Evolutionary conservation across 441 rosid species (phyloP).

Genomic region (Populus hybrid): DNA sequence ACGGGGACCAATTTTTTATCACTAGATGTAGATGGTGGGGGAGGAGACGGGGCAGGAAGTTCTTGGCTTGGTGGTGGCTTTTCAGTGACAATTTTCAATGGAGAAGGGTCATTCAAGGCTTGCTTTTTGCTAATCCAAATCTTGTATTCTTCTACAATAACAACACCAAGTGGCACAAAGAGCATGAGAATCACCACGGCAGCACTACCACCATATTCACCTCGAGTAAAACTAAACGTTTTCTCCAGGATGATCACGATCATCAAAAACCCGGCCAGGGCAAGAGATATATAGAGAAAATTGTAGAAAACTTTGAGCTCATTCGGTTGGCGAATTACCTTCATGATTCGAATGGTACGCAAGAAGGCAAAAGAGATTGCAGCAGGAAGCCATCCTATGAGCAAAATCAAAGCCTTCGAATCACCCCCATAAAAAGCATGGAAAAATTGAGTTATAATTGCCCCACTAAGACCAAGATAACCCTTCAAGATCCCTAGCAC

Average conservation of each 20-base stretch:
- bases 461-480: slow-evolving; percentile 60
- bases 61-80: slow-evolving; percentile 19
- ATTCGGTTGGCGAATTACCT: slow-evolving; percentile 33
- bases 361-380: slow-evolving; percentile 49
- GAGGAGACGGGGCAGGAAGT: not conserved
- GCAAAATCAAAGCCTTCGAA: slow-evolving; percentile 39
- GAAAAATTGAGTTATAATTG: slow-evolving; percentile 54
- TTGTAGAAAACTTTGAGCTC: slow-evolving; percentile 47
- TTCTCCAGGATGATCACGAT: slow-evolving; percentile 41
- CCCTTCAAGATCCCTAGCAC: slow-evolving; percentile 63
- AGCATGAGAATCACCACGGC: slow-evolving; percentile 41
- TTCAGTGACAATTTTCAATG: slow-evolving; percentile 37
- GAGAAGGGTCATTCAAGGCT: slow-evolving; percentile 33
- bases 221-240: slow-evolving; percentile 15
- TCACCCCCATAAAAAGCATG: slow-evolving; percentile 43
- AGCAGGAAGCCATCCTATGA: slow-evolving; percentile 71
- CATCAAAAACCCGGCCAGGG: slow-evolving; percentile 56
- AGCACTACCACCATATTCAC: slow-evolving; percentile 41
- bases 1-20: not conserved
- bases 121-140: slow-evolving; percentile 25
- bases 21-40: not conserved
- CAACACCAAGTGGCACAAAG: slow-evolving; percentile 39
- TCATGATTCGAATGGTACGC: slow-evolving; percentile 44
- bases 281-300: slow-evolving; percentile 53
- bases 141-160: slow-evolving; percentile 47